These are phyloP conservation scores for Gnaphalium uliginosum DNA, from an alignment of 129 eudicot species.

Conservation along the genomic window DNA sequence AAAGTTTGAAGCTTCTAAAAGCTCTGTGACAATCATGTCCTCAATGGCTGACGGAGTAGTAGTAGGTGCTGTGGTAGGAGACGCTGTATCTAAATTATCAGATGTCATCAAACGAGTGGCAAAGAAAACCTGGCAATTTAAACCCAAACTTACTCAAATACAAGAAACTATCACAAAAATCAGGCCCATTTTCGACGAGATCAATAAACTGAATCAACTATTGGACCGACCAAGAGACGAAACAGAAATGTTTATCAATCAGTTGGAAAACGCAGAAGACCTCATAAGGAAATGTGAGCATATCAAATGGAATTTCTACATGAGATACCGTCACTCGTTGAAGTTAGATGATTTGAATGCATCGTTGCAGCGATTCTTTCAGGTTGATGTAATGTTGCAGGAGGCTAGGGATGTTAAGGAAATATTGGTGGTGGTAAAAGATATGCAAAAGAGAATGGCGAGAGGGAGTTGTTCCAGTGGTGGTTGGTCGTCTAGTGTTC, in stretches of 20 bases:
- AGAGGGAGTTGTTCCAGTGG: not conserved
- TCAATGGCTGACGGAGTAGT: not conserved
- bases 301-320: constrained; percentile 13
- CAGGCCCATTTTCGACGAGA: not conserved
- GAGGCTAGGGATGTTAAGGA: not conserved
- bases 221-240: not conserved
- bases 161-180: constrained; percentile 2
- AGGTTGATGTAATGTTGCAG: not conserved
- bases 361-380: constrained; percentile 9
- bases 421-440: not conserved
- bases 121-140: constrained; percentile 16
- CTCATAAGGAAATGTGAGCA: constrained; percentile 15
- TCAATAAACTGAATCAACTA: not conserved
- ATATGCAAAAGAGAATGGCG: not conserved
- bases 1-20: not conserved
- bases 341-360: constrained; percentile 14
- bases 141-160: constrained; percentile 6
- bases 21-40: not conserved
- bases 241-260: not conserved
- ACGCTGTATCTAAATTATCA: constrained; percentile 15
- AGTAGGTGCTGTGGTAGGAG: constrained; percentile 12
- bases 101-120: constrained; percentile 10
- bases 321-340: not conserved
- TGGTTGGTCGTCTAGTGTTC: constrained; percentile 6
- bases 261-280: constrained; percentile 12